Evolutionary conservation across 2,329 filamentous ascomycete species (phyloP).

Genomic region (Tolypocladium guangdongense): DNA sequence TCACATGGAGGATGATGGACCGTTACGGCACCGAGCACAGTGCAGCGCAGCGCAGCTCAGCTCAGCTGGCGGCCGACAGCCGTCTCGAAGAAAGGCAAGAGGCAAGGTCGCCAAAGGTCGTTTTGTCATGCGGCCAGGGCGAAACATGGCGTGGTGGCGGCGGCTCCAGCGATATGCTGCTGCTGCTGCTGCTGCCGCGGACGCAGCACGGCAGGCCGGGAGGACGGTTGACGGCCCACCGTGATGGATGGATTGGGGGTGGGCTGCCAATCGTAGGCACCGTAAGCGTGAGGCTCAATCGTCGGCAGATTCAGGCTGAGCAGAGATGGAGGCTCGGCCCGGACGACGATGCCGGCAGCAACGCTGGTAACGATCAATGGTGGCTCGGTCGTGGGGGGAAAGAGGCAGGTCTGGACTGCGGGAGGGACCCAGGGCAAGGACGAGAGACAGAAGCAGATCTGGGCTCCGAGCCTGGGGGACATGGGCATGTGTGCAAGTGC

Average conservation of each 20-base stretch:
- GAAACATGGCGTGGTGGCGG: constrained; percentile 1
- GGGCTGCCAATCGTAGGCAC: neutral
- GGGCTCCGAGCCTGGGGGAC: neutral
- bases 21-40: neutral
- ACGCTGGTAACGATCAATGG: neutral
- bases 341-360: neutral
- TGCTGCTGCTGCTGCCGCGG: neutral
- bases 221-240: neutral
- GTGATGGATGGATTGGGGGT: neutral
- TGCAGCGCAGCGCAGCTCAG: neutral
- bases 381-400: neutral
- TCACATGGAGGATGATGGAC: constrained; percentile 13
- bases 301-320: neutral
- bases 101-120: neutral
- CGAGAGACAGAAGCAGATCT: neutral
- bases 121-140: neutral
- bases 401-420: neutral
- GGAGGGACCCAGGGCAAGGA: neutral
- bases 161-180: neutral
- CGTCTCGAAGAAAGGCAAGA: constrained; percentile 1
- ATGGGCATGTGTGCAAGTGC: neutral
- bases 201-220: neutral
- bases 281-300: neutral
- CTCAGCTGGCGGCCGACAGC: neutral
- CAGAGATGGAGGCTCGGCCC: neutral